These are phyloP conservation scores for Boletellus ananiceps DNA, from an alignment of 768 basidiomycete species.

Conservation along the genomic window DNA sequence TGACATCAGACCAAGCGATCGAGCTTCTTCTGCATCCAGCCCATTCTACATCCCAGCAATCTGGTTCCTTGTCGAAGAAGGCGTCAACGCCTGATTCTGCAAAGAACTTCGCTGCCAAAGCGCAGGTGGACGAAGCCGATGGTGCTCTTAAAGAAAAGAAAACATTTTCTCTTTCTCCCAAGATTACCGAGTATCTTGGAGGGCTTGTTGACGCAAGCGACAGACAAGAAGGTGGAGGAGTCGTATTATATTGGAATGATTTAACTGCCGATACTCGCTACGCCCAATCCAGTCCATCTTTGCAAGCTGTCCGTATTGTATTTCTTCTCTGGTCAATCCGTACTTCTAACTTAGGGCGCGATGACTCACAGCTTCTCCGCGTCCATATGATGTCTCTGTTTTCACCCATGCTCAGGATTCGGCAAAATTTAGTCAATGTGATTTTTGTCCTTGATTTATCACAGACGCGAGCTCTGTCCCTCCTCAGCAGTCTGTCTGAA, in stretches of 20 bases:
- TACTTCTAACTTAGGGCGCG: slow-evolving; percentile 1
- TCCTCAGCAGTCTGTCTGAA: slow-evolving; percentile 60
- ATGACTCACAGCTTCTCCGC: slow-evolving; percentile 24
- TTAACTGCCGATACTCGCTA: slow-evolving; percentile 77
- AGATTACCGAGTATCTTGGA: slow-evolving; percentile 36
- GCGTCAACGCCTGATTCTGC: slow-evolving; percentile 10
- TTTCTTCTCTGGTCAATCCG: background rate
- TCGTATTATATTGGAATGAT: slow-evolving; percentile 88
- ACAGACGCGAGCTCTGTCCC: slow-evolving; percentile 49
- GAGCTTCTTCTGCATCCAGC: slow-evolving; percentile 64
- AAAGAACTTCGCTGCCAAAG: slow-evolving; percentile 4
- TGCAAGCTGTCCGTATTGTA: slow-evolving; percentile 42
- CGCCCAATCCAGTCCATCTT: slow-evolving; percentile 45
- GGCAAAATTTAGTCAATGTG: slow-evolving; percentile 78
- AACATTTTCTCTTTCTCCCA: slow-evolving; percentile 72
- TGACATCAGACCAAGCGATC: slow-evolving; percentile 63
- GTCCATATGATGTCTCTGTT: slow-evolving; percentile 49
- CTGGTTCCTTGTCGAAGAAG: background rate
- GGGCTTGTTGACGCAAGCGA: slow-evolving; percentile 93
- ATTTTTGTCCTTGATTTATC: slow-evolving; percentile 81
- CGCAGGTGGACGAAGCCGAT: background rate
- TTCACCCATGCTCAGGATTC: slow-evolving; percentile 71
- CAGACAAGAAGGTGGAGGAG: slow-evolving; percentile 66
- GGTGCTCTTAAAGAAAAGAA: slow-evolving; percentile 72
- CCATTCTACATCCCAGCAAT: slow-evolving; percentile 51